Evolutionary conservation across 169 alveolate species (phyloP), one percentile per base, ranked within the genome.

Genomic region (Condylostoma magnum): DNA sequence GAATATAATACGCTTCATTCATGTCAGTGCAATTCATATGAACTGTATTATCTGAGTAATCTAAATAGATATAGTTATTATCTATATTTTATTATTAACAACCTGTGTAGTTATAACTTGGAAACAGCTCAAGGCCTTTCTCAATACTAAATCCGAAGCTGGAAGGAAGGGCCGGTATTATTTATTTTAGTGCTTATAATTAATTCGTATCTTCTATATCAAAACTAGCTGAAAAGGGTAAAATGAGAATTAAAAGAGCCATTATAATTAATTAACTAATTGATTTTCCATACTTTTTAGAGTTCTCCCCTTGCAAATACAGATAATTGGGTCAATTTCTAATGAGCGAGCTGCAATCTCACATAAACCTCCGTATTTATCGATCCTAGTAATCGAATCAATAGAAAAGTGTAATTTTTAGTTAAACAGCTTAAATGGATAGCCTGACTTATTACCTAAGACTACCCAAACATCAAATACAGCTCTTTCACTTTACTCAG

Each of bases 351-450:
- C 68, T 1, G 51, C 51, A 12, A 55, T 22, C 22, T 55, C 51
- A 33, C 71, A 60, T 2, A 38, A 20, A 12, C 71, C 71, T 36
- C 57, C 71, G 28, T 60, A 60, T 12, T 18, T 60, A 60, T 60
- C 71, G 31, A 41, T 15, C 30, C 71, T 60, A n/a, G 31, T 15
- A 1, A 51, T 51, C 25, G 60, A 33, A 25, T 51, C 31, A 51
- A 22, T 18, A 2, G 10, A n/a, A 0, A 15, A 25, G 33, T 51
- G 25, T 0, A 10, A 0, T 18, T 25, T n/a, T 20, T 1, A n/a
- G 15, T 15, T 51, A 20, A 18, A 33, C 25, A 12, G 25, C 10
- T 51, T 18, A n/a, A n/a, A 22, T 51, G 15, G 25, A 15, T 12
- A 22, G 12, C 15, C 10, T 25, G 25, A 51, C n/a, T 41, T 22